A percentile compares a stretch with the other conserved stretches of the same genome.
phyloP scores from a whole-genome alignment of 805 yeast genomes.

The Saccharomyces eubayanus region DNA sequence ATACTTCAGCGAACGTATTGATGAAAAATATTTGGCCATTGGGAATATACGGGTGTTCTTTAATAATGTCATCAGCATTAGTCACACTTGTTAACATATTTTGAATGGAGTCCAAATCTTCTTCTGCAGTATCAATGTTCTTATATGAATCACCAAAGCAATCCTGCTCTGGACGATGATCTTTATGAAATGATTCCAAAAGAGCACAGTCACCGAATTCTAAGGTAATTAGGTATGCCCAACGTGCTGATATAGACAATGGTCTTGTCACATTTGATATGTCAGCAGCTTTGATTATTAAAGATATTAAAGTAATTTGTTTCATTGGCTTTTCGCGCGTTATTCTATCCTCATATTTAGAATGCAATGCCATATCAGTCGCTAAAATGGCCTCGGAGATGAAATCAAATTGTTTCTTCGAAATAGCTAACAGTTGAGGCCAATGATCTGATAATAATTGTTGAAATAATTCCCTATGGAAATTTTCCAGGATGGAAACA shows the following conservation, averaged over 20 bases:
- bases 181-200: constrained; percentile 33
- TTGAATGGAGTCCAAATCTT: constrained; percentile 4
- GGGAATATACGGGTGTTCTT: constrained; percentile 43
- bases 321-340: constrained; percentile 11
- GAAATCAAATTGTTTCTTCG: constrained; percentile 13
- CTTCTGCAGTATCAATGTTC: constrained; percentile 3
- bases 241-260: constrained; percentile 61
- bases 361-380: constrained; percentile 92
- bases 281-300: constrained; percentile 89
- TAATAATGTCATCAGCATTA: constrained; percentile 35
- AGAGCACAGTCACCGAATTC: constrained; percentile 64
- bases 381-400: constrained; percentile 44
- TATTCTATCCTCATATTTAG: constrained; percentile 54
- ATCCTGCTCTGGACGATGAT: constrained; percentile 2
- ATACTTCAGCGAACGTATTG: constrained; percentile 66
- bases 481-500: constrained; percentile 70
- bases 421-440: constrained; percentile 32
- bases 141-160: constrained; percentile 2
- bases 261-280: constrained; percentile 89
- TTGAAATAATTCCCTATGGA: constrained; percentile 62
- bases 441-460: constrained; percentile 44
- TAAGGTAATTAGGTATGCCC: constrained; percentile 75
- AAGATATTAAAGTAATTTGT: constrained; percentile 45
- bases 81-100: constrained; percentile 1
- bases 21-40: constrained; percentile 80